Percentiles rank a stretch among this genome's conserved stretches.
These are phyloP conservation scores for Elsinoe necatrix DNA, from an alignment of 2,329 filamentous ascomycete genomes.

Conservation along the genomic window DNA sequence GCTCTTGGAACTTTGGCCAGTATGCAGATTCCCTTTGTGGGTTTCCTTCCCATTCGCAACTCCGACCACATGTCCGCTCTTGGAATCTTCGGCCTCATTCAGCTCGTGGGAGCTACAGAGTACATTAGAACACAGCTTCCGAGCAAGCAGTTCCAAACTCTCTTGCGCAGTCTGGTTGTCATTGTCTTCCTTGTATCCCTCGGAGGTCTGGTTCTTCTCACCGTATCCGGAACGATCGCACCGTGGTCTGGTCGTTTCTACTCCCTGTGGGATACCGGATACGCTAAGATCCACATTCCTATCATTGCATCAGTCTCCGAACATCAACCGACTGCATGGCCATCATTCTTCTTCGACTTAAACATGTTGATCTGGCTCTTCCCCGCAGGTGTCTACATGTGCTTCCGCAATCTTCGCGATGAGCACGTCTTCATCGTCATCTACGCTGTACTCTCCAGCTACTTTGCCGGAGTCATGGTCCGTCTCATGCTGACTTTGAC, in stretches of 20 bases:
- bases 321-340: slow-evolving; percentile 98
- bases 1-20: slow-evolving; percentile 89
- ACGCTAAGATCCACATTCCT: slow-evolving; percentile 98
- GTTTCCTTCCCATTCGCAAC: slow-evolving; percentile 90
- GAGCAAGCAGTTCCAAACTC: slow-evolving; percentile 86
- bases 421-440: slow-evolving; percentile 98
- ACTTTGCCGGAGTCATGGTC: slow-evolving; percentile 99
- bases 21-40: slow-evolving; percentile 99
- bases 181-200: slow-evolving; percentile 65
- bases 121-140: slow-evolving; percentile 83
- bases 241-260: slow-evolving; percentile 99
- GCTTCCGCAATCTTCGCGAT: slow-evolving; percentile 86
- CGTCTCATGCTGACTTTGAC: slow-evolving; percentile 96
- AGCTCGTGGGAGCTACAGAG: slow-evolving; percentile 85
- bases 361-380: slow-evolving; percentile 99
- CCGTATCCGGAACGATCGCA: slow-evolving; percentile 82
- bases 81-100: slow-evolving; percentile 85
- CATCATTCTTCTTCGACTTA: slow-evolving; percentile 97
- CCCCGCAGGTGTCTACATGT: slow-evolving; percentile 95
- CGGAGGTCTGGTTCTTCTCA: slow-evolving; percentile 68
- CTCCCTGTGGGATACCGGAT: slow-evolving; percentile 96
- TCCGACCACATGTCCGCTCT: slow-evolving; percentile 98
- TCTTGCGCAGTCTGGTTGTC: slow-evolving; percentile 69
- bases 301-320: slow-evolving; percentile 99
- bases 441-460: slow-evolving; percentile 91